phyloP scores from a whole-genome alignment of 164 flowering plant genomes.

The Pachysandra terminalis region DNA sequence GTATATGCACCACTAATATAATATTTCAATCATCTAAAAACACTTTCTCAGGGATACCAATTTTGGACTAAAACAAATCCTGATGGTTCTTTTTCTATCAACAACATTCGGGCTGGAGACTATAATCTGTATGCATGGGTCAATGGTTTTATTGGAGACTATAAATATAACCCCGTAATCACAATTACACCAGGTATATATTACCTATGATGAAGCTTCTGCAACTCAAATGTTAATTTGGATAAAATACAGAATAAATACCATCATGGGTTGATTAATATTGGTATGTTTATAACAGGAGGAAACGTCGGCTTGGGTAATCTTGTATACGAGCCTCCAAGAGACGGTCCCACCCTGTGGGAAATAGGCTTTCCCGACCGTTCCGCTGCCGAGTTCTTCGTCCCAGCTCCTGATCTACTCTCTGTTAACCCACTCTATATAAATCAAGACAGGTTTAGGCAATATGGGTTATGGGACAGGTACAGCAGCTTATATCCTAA shows the following conservation, averaged over 20 bases:
- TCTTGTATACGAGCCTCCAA: constrained; percentile 36
- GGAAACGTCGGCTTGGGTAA: constrained; percentile 19
- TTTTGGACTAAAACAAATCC: constrained; percentile 69
- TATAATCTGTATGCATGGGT: constrained; percentile 51
- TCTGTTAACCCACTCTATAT: constrained; percentile 30
- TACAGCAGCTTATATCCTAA: constrained; percentile 42
- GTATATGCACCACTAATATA: too few relatives aligned
- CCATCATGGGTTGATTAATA: neutral
- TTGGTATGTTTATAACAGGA: constrained; percentile 26
- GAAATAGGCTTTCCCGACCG: constrained; percentile 72
- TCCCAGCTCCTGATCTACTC: constrained; percentile 46
- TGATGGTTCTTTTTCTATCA: constrained; percentile 56
- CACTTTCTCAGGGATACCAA: constrained; percentile 61
- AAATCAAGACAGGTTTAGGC: constrained; percentile 42
- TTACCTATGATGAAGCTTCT: neutral
- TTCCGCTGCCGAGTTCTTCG: constrained; percentile 46
- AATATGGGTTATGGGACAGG: constrained; percentile 64
- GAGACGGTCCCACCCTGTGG: constrained; percentile 65
- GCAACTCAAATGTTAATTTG: neutral
- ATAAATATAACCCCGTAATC: neutral
- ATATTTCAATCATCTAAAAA: too few relatives aligned
- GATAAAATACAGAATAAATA: neutral
- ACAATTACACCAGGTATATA: constrained; percentile 12
- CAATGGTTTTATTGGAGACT: constrained; percentile 22
- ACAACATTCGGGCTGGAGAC: constrained; percentile 43